Evolutionary conservation across 495 filamentous ascomycete genomes (phyloP).

Genomic region (Margaritispora aquatica): DNA sequence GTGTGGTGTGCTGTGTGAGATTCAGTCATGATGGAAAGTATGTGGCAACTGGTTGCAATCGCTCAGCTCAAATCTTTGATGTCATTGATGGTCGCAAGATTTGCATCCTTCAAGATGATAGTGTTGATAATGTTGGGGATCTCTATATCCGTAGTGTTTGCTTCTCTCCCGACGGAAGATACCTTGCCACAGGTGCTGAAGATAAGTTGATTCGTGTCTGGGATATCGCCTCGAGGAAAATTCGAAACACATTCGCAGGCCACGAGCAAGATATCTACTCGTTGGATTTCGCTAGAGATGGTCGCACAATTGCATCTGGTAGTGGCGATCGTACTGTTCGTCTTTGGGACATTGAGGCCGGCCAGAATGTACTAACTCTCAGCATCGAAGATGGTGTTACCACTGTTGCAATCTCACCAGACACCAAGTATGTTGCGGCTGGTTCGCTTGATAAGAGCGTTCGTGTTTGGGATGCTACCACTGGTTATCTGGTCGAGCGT

Average conservation of each 20-base stretch:
- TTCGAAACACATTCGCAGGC: conserved; percentile 75
- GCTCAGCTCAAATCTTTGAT: conserved; percentile 87
- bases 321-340: conserved; percentile 84
- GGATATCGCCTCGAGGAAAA: conserved; percentile 71
- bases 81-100: conserved; percentile 72
- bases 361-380: conserved; percentile 66
- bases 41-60: conserved; percentile 83
- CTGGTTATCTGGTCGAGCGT: conserved; percentile 75
- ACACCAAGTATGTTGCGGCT: conserved; percentile 78
- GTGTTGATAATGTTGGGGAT: conserved; percentile 76
- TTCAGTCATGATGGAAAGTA: conserved; percentile 88
- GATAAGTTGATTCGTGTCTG: conserved; percentile 90
- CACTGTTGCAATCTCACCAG: conserved; percentile 86
- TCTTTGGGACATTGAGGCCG: conserved; percentile 80
- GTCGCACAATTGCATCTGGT: conserved; percentile 81
- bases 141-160: conserved; percentile 89
- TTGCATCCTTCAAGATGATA: conserved; percentile 75
- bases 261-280: conserved; percentile 94
- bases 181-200: conserved; percentile 82
- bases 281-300: conserved; percentile 83
- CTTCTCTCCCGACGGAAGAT: conserved; percentile 88
- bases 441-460: conserved; percentile 89
- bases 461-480: conserved; percentile 78
- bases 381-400: conserved; percentile 88
- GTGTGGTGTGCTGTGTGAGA: conserved; percentile 84